phyloP scores from a whole-genome alignment of 1,139 yeast genomes.

The Hyphopichia pseudoburtonii region DNA sequence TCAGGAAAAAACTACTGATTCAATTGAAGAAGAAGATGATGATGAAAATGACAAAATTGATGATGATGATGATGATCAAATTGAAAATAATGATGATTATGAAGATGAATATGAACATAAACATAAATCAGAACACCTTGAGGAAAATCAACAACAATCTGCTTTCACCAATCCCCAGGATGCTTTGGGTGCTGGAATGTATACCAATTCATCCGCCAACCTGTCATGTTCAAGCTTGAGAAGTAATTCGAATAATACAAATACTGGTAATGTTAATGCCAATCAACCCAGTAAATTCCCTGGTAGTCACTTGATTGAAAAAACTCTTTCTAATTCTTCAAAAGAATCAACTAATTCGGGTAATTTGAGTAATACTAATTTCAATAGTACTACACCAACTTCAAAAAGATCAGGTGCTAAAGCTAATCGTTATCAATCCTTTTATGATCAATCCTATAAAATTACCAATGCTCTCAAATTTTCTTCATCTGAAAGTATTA shows the following conservation, averaged over 20 bases:
- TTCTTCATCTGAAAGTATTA: constrained; percentile 45
- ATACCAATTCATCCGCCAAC: constrained; percentile 32
- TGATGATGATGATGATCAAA: constrained; percentile 20
- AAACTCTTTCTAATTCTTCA: constrained; percentile 35
- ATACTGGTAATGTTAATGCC: constrained; percentile 8
- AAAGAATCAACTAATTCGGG: constrained; percentile 23
- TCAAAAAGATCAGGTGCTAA: constrained; percentile 44
- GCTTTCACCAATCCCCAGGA: constrained; percentile 25
- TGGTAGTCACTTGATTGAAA: constrained; percentile 26
- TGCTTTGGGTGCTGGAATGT: constrained; percentile 21
- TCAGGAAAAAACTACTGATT: constrained; percentile 26
- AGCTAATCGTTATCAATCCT: constrained; percentile 50
- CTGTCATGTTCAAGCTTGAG: constrained; percentile 38
- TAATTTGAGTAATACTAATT: constrained; percentile 8
- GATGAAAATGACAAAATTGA: constrained; percentile 25
- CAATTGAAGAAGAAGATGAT: constrained; percentile 27
- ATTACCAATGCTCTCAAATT: constrained; percentile 47
- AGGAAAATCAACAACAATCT: constrained; percentile 12
- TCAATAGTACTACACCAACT: constrained; percentile 23
- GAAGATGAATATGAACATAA: constrained; percentile 3
- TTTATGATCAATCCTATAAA: constrained; percentile 48
- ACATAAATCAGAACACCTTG: constrained; percentile 14
- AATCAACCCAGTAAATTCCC: constrained; percentile 13
- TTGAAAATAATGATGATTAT: constrained; percentile 3
- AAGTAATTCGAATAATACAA: constrained; percentile 11